A percentile compares a stretch with the other conserved stretches of the same genome.
phyloP scores from a whole-genome alignment of 2,329 filamentous ascomycete genomes.

The Epichloe baconii region DNA sequence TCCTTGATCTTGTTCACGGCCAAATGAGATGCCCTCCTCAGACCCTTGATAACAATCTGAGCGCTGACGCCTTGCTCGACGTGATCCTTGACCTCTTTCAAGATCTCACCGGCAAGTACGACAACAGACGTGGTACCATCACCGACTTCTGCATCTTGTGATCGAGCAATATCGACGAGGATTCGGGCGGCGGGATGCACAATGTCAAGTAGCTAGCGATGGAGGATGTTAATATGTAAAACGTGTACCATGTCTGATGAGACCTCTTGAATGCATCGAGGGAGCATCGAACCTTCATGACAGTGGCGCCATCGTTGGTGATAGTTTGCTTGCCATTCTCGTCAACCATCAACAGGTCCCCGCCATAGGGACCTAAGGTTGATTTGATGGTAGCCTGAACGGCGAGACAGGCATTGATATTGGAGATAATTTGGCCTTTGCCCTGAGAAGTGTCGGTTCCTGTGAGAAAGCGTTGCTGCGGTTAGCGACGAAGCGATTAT shows the following conservation, averaged over 20 bases:
- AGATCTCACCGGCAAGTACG: constrained; percentile 89
- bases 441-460: constrained; percentile 96
- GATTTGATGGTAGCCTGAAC: constrained; percentile 93
- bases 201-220: constrained; percentile 75
- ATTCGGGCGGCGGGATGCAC: constrained; percentile 95
- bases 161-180: constrained; percentile 94
- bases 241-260: background rate
- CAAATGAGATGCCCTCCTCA: constrained; percentile 76
- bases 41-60: constrained; percentile 93
- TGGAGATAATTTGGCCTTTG: constrained; percentile 90
- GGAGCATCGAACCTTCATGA: constrained; percentile 68
- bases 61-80: constrained; percentile 96
- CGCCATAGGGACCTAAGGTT: constrained; percentile 91
- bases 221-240: background rate
- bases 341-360: constrained; percentile 91
- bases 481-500: constrained; percentile 1
- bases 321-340: constrained; percentile 93
- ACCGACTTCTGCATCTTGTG: constrained; percentile 97
- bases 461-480: constrained; percentile 22
- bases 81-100: constrained; percentile 92
- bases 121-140: constrained; percentile 97
- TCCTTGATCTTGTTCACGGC: constrained; percentile 99
- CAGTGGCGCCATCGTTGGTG: constrained; percentile 96
- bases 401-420: constrained; percentile 95
- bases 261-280: background rate